A percentile compares a stretch with the other conserved stretches of the same genome.
phyloP scores from a whole-genome alignment of 345 rosid genomes.

The Euphorbia tirucalli region DNA sequence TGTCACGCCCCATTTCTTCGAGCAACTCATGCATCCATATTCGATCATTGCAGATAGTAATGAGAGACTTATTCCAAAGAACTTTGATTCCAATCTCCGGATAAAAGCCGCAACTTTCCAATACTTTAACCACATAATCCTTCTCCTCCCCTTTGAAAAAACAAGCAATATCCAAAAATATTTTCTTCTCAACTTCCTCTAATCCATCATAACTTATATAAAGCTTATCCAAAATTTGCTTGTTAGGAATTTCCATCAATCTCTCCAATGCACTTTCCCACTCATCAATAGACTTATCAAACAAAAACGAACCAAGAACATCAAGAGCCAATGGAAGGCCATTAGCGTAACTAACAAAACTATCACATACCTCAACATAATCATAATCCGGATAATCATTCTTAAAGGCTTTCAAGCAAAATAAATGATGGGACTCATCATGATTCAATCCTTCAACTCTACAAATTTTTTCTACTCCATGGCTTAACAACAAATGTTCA shows the following conservation, averaged over 20 bases:
- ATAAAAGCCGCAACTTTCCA: constrained; percentile 9
- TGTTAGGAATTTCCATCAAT: neutral
- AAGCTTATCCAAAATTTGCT: neutral
- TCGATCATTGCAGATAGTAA: constrained; percentile 21
- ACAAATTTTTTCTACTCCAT: constrained; percentile 11
- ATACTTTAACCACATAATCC: neutral
- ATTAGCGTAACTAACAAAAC: neutral
- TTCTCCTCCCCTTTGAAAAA: neutral
- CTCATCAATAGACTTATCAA: constrained; percentile 2
- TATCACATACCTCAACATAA: neutral
- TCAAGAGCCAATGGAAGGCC: constrained; percentile 22
- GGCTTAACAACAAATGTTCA: constrained; percentile 5
- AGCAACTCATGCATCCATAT: constrained; percentile 39
- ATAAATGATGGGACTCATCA: constrained; percentile 3
- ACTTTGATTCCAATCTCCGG: neutral
- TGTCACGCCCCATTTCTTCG: constrained; percentile 38
- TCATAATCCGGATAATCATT: neutral
- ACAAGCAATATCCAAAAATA: constrained; percentile 19
- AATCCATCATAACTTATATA: constrained; percentile 15
- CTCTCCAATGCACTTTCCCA: constrained; percentile 10
- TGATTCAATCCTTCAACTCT: constrained; percentile 2
- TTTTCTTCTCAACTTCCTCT: constrained; percentile 6
- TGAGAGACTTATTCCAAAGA: constrained; percentile 14
- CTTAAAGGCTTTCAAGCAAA: constrained; percentile 12
- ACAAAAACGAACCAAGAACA: constrained; percentile 16